Conservation (phyloP, 164 flowering plant species). For the Macadamia integrifolia region DNA sequence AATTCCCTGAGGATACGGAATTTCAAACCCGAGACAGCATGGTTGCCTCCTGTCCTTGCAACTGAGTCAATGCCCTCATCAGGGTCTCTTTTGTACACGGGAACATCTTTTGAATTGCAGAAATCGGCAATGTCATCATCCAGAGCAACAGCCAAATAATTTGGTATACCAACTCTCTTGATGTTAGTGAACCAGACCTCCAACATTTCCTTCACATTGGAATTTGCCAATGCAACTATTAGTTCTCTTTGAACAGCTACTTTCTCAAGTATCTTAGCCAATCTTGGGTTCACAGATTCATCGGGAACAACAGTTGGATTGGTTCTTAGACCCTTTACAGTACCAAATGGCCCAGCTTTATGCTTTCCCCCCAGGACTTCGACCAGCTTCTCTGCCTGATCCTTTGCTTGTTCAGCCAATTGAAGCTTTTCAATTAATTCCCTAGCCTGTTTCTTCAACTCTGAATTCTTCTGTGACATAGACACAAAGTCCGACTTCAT, state of each 20-base stretch:
- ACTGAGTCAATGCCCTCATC: slow-evolving; percentile 61
- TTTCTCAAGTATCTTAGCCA: slow-evolving; percentile 61
- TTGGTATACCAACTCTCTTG: slow-evolving; percentile 65
- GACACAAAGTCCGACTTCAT: slow-evolving; percentile 47
- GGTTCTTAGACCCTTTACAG: slow-evolving; percentile 74
- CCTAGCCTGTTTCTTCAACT: slow-evolving; percentile 57
- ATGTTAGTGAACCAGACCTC: slow-evolving; percentile 80
- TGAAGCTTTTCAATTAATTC: slow-evolving; percentile 57
- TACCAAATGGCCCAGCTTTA: slow-evolving; percentile 88
- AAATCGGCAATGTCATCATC: slow-evolving; percentile 48
- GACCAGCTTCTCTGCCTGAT: slow-evolving; percentile 53
- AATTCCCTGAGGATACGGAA: slow-evolving; percentile 88
- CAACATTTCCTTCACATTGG: slow-evolving; percentile 67
- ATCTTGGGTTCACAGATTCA: slow-evolving; percentile 74
- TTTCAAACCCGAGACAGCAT: slow-evolving; percentile 87
- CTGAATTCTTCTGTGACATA: slow-evolving; percentile 52
- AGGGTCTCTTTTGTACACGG: slow-evolving; percentile 59
- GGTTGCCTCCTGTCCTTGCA: slow-evolving; percentile 67
- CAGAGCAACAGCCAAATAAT: slow-evolving; percentile 83
- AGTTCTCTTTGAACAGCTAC: slow-evolving; percentile 70
- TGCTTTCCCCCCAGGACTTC: slow-evolving; percentile 42
- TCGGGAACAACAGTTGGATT: slow-evolving; percentile 76
- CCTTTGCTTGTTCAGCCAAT: slow-evolving; percentile 57
- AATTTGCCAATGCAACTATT: slow-evolving; percentile 78
- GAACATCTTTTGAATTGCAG: slow-evolving; percentile 41